Base-by-base conservation (phyloP, 2,329 filamentous ascomycete genomes). In the Periconia sp. region DNA sequence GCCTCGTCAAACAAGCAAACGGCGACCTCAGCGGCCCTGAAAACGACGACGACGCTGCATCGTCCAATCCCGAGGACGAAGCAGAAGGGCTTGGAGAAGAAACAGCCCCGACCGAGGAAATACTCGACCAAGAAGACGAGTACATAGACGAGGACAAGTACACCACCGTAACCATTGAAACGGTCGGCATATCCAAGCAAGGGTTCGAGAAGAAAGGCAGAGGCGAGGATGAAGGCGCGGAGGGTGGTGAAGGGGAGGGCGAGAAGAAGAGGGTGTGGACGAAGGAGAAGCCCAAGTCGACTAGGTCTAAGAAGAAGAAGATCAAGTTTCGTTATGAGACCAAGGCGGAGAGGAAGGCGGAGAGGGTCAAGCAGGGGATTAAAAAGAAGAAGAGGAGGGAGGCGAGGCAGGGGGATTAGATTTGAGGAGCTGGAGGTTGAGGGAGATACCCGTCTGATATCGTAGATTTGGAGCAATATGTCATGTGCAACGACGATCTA, bases 111-210 rank as follows among this genome's bases (percentile, higher is more conserved):
- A 57, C 36, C 44, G 48, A 25, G 84, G 78, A 83, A 16, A 73
- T 73, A 5, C 71, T 94, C 31, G 85, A 95, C 65, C 85, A 89
- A 56, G 88, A 96, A 67, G 91, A 92, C 56, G 91, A 97, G 69
- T 99, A 96, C 72, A 83, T 96, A 54, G 94, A 99, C 69, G 94
- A 97, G 68, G 92, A 96, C 69, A 88, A 88, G 65, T 96, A 90
- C 68, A 97, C 94, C 1, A 96, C 90, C 1, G 94, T 99, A 18
- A 96, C 89, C 0, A 85, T 99, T 1, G 92, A 96, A 68, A 87
- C 88, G 9, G 90, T 99, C 56, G 87, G 86, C 50, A 81, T 95
- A 12, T 86, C 87, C 10, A 83, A 83, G 54, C 84, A 91, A 41
- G 89, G 89, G 1, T 73, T 95, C 34, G 78, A 82, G 44, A 85